Percentiles rank a stretch among this genome's conserved stretches.
These are phyloP conservation scores for Cladosporium phlei DNA, from an alignment of 2,329 filamentous ascomycete species.

Conservation along the genomic window DNA sequence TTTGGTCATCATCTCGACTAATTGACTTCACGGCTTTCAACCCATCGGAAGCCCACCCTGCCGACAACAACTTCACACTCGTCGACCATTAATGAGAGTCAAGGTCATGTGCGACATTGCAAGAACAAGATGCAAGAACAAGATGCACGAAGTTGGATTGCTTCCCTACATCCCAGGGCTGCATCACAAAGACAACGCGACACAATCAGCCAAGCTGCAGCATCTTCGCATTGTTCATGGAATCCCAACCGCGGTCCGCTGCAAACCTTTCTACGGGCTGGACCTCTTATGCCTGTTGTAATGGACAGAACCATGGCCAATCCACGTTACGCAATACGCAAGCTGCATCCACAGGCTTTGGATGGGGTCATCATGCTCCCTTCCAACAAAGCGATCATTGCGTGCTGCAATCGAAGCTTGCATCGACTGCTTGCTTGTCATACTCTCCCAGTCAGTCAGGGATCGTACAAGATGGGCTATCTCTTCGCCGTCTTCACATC, in stretches of 20 bases:
- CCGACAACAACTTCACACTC: too few relatives aligned
- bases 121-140: too few relatives aligned
- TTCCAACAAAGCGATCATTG: background rate
- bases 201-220: background rate
- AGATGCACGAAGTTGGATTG: too few relatives aligned
- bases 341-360: background rate
- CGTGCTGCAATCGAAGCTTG: background rate
- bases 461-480: background rate
- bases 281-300: background rate
- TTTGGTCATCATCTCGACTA: conserved; percentile 7
- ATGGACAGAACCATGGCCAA: background rate
- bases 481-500: background rate
- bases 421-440: conserved; percentile 1
- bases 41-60: background rate
- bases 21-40: background rate
- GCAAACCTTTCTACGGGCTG: background rate
- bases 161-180: background rate
- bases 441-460: background rate
- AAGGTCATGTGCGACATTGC: too few relatives aligned
- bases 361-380: background rate
- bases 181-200: background rate
- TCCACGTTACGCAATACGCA: background rate
- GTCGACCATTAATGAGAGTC: too few relatives aligned
- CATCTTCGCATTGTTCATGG: background rate
- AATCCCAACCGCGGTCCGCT: background rate